Conservation (phyloP, 2,329 filamentous ascomycete genomes). For the Zymoseptoria brevis region DNA sequence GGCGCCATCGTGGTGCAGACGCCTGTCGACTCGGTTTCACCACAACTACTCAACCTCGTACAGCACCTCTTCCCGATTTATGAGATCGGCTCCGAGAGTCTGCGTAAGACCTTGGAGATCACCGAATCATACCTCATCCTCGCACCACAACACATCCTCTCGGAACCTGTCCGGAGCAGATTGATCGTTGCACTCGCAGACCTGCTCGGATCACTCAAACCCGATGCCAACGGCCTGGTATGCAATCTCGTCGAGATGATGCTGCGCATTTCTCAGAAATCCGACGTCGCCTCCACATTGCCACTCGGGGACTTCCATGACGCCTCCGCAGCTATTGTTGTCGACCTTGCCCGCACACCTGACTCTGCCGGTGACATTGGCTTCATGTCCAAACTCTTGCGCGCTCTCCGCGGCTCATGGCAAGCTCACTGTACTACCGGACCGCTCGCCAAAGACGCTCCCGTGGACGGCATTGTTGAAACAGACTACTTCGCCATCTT, state of each 20-base stretch:
- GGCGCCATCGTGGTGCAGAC: constrained; percentile 61
- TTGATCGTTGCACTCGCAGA: constrained; percentile 35
- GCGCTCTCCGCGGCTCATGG: constrained; percentile 41
- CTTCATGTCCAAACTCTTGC: constrained; percentile 47
- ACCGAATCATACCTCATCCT: constrained; percentile 43
- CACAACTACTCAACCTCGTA: constrained; percentile 36
- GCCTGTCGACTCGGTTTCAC: constrained; percentile 32
- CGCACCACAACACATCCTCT: constrained; percentile 39
- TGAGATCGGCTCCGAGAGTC: constrained; percentile 41
- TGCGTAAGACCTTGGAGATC: constrained; percentile 43
- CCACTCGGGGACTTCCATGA: constrained; percentile 10
- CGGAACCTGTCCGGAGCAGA: constrained; percentile 31
- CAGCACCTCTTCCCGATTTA: constrained; percentile 42
- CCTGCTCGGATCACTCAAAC: constrained; percentile 39
- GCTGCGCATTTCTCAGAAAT: constrained; percentile 38
- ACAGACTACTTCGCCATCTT: constrained; percentile 81
- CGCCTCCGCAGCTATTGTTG: constrained; percentile 11
- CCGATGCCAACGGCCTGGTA: constrained; percentile 41
- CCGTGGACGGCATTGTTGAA: constrained; percentile 66
- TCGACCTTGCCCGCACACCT: constrained; percentile 8
- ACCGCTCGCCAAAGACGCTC: constrained; percentile 61
- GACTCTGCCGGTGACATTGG: constrained; percentile 33
- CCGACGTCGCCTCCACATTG: constrained; percentile 16
- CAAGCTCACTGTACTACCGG: constrained; percentile 75
- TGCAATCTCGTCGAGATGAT: constrained; percentile 40